Evolutionary conservation across 2,329 filamentous ascomycete genomes (phyloP).

Genomic region (Lasiodiplodia citricola): DNA sequence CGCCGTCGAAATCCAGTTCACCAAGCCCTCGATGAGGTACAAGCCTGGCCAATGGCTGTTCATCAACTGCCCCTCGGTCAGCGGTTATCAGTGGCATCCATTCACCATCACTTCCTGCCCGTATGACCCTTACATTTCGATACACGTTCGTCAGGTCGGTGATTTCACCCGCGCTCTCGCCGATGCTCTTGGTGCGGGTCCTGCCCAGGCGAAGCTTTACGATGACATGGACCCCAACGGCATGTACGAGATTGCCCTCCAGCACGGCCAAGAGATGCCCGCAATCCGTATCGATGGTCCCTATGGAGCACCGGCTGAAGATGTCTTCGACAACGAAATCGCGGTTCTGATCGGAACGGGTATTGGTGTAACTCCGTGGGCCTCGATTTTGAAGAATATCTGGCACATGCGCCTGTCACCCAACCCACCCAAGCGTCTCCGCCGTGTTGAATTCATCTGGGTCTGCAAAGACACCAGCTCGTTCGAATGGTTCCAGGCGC

Average conservation of each 20-base stretch:
- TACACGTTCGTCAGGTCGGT: constrained; percentile 94
- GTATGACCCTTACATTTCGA: constrained; percentile 90
- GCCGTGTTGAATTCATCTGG: constrained; percentile 98
- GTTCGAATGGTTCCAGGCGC: constrained; percentile 98
- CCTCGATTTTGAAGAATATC: constrained; percentile 91
- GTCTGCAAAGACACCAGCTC: constrained; percentile 94
- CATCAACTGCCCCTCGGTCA: constrained; percentile 88
- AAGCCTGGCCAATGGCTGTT: constrained; percentile 99
- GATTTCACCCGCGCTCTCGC: constrained; percentile 96
- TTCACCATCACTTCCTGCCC: constrained; percentile 99
- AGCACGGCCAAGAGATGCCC: constrained; percentile 94
- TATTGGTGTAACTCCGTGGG: constrained; percentile 88
- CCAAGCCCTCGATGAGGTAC: constrained; percentile 95
- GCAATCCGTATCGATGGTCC: constrained; percentile 88
- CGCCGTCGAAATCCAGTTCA: constrained; percentile 96
- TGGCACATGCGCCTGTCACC: constrained; percentile 93
- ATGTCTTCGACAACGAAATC: constrained; percentile 93
- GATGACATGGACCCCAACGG: constrained; percentile 89
- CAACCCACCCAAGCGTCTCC: constrained; percentile 85
- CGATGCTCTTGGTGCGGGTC: constrained; percentile 89
- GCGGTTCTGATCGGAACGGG: constrained; percentile 84
- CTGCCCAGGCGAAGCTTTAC: constrained; percentile 85
- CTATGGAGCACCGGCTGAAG: constrained; percentile 95
- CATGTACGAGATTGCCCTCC: constrained; percentile 96
- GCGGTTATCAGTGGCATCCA: constrained; percentile 89